phyloP scores from a whole-genome alignment of 116 monocot genomes.

The Posidonia oceanica region DNA sequence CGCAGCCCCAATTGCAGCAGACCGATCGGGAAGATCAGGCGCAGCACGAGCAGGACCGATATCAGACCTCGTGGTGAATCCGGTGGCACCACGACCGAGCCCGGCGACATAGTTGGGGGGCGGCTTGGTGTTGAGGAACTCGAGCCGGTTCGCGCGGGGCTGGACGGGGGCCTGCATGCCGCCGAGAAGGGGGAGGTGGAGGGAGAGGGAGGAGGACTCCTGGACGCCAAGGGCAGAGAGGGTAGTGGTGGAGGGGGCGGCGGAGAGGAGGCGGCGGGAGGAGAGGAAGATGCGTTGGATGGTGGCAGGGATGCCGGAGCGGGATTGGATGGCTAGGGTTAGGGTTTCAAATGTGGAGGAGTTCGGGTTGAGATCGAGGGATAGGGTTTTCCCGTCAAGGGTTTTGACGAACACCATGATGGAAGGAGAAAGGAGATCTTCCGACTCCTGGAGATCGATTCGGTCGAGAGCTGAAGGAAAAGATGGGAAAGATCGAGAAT shows the following conservation, averaged over 20 bases:
- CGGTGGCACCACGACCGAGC: slow-evolving; percentile 94
- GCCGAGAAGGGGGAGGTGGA: slow-evolving; percentile 53
- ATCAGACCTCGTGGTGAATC: slow-evolving; percentile 95
- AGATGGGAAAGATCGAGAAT: no score
- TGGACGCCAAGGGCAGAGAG: slow-evolving; percentile 29
- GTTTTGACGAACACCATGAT: slow-evolving; percentile 59
- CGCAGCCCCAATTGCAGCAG: slow-evolving; percentile 27
- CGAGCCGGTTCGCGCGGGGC: slow-evolving; percentile 47
- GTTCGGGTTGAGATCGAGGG: slow-evolving; percentile 34
- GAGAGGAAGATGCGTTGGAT: slow-evolving; percentile 51
- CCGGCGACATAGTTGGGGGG: slow-evolving; percentile 96
- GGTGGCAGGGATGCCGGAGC: slow-evolving; percentile 30
- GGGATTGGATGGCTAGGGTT: slow-evolving; percentile 26
- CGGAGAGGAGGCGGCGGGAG: slow-evolving; percentile 33
- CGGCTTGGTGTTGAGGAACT: slow-evolving; percentile 95
- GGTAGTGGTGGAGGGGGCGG: slow-evolving; percentile 15
- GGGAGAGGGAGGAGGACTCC: slow-evolving; percentile 33
- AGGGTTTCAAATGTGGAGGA: slow-evolving; percentile 42
- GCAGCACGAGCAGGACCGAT: slow-evolving; percentile 97
- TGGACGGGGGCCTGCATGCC: slow-evolving; percentile 47
- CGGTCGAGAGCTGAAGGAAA: not conserved
- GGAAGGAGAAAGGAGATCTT: not conserved
- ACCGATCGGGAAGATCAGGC: slow-evolving; percentile 82
- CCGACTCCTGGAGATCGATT: not conserved
- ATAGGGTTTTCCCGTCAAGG: slow-evolving; percentile 44